A percentile compares a stretch with the other conserved stretches of the same genome.
Conservation (phyloP, 148 eudicot species). For the Nepenthes gracilis region DNA sequence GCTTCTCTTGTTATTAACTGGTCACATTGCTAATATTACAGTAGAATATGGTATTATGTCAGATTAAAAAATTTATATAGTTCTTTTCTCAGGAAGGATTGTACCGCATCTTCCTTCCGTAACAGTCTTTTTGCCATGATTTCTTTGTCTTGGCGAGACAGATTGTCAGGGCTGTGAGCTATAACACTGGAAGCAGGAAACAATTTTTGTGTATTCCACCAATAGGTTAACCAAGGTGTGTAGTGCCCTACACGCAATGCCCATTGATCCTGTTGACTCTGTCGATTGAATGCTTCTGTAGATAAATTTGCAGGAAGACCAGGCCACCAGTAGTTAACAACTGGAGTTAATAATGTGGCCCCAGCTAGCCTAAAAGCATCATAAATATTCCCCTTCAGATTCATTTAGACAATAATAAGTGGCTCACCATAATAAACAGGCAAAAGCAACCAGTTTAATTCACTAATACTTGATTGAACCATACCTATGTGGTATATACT, state of each 20-base stretch:
- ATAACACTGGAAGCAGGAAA: constrained; percentile 33
- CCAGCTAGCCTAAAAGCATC: constrained; percentile 49
- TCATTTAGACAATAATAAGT: neutral
- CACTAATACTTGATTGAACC: neutral
- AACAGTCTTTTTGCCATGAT: constrained; percentile 7
- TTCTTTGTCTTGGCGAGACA: constrained; percentile 34
- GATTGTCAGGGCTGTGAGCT: constrained; percentile 17
- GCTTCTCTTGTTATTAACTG: no score
- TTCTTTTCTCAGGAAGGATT: neutral
- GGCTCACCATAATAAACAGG: neutral
- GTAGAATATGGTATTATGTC: no score
- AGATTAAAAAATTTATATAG: neutral
- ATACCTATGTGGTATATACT: constrained; percentile 81
- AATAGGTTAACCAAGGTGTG: constrained; percentile 59
- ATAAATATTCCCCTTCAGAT: constrained; percentile 6
- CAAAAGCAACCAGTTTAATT: neutral
- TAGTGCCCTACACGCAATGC: constrained; percentile 42
- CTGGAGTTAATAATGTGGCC: constrained; percentile 52
- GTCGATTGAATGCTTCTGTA: constrained; percentile 19
- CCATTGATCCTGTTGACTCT: constrained; percentile 41
- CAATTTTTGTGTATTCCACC: constrained; percentile 77
- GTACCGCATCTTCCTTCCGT: neutral
- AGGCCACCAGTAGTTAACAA: constrained; percentile 66
- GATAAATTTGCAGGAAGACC: constrained; percentile 45
- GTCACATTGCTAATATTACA: no score